A percentile compares a stretch with the other conserved stretches of the same genome.
phyloP scores from a whole-genome alignment of 169 alveolate genomes.

The Eimeria mitis region DNA sequence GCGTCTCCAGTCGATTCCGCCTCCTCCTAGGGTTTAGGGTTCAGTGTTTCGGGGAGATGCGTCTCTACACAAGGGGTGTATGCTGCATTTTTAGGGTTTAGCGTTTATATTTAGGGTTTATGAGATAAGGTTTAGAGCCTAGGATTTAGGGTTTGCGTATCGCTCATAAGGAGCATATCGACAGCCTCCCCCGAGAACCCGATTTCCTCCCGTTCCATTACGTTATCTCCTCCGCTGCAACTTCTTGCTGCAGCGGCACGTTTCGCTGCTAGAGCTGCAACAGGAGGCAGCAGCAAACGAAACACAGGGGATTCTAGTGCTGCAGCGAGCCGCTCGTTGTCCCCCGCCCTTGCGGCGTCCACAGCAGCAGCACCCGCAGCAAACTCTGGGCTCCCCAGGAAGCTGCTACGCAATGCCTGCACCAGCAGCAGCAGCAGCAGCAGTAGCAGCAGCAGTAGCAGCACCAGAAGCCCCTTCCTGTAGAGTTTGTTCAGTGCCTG shows the following conservation, averaged over 20 bases:
- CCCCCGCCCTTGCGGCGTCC: conserved; percentile 12
- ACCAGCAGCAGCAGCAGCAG: conserved; percentile 5
- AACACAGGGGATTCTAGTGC: conserved; percentile 42
- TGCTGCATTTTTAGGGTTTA: neutral
- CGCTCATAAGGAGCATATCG: neutral
- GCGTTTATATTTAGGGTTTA: neutral
- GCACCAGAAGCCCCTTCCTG: neutral
- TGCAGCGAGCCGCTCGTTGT: conserved; percentile 4
- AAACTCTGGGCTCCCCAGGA: conserved; percentile 64
- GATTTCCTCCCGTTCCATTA: neutral
- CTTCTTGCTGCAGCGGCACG: conserved; percentile 1
- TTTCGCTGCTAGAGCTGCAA: conserved; percentile 15
- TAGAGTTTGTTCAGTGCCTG: neutral
- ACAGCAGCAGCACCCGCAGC: conserved; percentile 65
- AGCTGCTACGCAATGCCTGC: conserved; percentile 58
- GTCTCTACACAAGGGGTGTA: neutral
- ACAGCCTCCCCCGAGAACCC: conserved; percentile 26
- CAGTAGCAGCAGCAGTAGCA: neutral
- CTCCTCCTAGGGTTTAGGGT: neutral
- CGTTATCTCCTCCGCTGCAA: neutral
- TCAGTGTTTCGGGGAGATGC: neutral
- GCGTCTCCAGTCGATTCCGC: neutral
- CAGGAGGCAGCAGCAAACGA: conserved; percentile 35
- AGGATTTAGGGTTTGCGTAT: neutral
- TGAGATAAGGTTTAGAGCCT: neutral